Evolutionary conservation across 2,329 filamentous ascomycete species (phyloP).

Genomic region (Pezicula radicicola): DNA sequence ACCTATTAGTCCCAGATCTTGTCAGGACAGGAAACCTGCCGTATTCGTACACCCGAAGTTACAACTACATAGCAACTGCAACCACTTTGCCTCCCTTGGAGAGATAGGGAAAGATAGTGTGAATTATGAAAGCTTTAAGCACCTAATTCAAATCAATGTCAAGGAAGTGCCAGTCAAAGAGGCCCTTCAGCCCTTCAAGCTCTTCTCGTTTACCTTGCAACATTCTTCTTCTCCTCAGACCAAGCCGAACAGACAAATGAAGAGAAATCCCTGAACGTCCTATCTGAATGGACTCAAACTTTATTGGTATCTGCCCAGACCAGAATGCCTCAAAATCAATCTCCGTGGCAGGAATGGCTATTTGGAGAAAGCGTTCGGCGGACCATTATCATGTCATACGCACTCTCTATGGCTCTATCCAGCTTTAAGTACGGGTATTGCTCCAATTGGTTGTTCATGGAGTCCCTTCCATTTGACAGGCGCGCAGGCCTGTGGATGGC

Average conservation of each 20-base stretch:
- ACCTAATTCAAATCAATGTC: slow-evolving; percentile 4
- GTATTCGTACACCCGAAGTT: slow-evolving; percentile 5
- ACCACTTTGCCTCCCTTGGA: not conserved
- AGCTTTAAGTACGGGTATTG: slow-evolving; percentile 9
- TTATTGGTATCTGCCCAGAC: slow-evolving; percentile 3
- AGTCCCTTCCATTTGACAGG: slow-evolving; percentile 9
- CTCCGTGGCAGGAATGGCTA: slow-evolving; percentile 10
- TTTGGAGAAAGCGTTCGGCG: slow-evolving; percentile 10
- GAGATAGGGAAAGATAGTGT: not conserved
- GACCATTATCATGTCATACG: slow-evolving; percentile 8
- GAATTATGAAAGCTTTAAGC: slow-evolving; percentile 1
- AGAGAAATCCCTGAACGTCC: slow-evolving; percentile 1
- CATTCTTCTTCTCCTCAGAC: slow-evolving; percentile 1
- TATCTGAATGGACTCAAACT: slow-evolving; percentile 9
- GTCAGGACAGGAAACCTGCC: slow-evolving; percentile 2
- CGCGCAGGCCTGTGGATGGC: slow-evolving; percentile 10
- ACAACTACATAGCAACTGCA: not conserved
- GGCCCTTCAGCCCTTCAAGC: slow-evolving; percentile 6
- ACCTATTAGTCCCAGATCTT: slow-evolving; percentile 2
- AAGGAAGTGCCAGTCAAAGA: slow-evolving; percentile 4
- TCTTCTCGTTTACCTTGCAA: slow-evolving; percentile 5
- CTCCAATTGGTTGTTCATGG: slow-evolving; percentile 10
- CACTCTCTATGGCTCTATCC: slow-evolving; percentile 1
- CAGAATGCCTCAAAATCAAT: slow-evolving; percentile 4
- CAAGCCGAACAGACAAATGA: slow-evolving; percentile 1